Evolutionary conservation across 1,139 yeast genomes (phyloP).

Genomic region (Lodderomyces theae): DNA sequence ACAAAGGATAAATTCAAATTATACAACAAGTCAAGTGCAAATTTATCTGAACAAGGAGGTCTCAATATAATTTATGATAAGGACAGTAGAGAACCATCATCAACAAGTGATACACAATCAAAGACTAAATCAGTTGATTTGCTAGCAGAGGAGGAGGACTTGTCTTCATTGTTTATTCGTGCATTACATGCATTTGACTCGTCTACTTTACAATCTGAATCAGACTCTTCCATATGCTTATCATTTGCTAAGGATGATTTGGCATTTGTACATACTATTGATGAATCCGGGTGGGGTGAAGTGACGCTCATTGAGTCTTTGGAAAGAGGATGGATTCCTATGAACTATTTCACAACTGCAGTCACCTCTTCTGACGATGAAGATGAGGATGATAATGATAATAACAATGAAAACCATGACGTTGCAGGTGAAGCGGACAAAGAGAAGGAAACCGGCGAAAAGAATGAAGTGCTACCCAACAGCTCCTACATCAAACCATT

Average conservation of each 20-base stretch:
- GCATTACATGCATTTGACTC: slow-evolving; percentile 84
- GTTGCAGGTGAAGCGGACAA: slow-evolving; percentile 15
- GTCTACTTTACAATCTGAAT: slow-evolving; percentile 56
- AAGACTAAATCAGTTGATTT: neutral
- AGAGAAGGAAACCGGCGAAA: slow-evolving; percentile 19
- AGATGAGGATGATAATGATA: slow-evolving; percentile 21
- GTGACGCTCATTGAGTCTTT: slow-evolving; percentile 73
- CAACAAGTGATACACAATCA: neutral
- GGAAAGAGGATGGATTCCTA: slow-evolving; percentile 94
- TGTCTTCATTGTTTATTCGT: slow-evolving; percentile 48
- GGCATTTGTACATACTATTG: slow-evolving; percentile 85
- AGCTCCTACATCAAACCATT: slow-evolving; percentile 56
- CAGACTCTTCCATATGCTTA: slow-evolving; percentile 76
- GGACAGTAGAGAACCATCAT: neutral
- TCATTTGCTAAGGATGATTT: slow-evolving; percentile 78
- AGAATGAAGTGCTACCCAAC: slow-evolving; percentile 30
- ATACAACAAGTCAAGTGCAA: slow-evolving; percentile 10
- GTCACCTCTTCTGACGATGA: slow-evolving; percentile 30
- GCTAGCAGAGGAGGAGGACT: slow-evolving; percentile 34
- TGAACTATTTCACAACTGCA: slow-evolving; percentile 78
- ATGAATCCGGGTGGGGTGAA: slow-evolving; percentile 97
- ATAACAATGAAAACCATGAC: slow-evolving; percentile 16
- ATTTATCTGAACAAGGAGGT: slow-evolving; percentile 11
- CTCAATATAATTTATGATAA: slow-evolving; percentile 12
- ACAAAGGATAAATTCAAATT: slow-evolving; percentile 19